A percentile compares a stretch with the other conserved stretches of the same genome.
phyloP scores from a whole-genome alignment of 2,329 filamentous ascomycete genomes.

The Beauveria australis region DNA sequence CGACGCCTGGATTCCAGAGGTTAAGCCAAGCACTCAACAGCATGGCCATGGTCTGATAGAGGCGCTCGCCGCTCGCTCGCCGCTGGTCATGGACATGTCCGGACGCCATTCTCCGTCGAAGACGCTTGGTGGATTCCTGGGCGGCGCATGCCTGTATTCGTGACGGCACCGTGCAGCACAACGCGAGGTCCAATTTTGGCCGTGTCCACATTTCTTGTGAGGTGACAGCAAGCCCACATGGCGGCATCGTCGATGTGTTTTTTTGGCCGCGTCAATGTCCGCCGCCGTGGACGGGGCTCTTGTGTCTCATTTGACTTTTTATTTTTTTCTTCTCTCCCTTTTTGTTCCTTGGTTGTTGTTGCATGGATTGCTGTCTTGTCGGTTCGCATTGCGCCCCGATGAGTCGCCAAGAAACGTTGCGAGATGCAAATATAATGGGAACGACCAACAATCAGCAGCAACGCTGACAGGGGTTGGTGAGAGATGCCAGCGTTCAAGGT shows the following conservation, averaged over 20 bases:
- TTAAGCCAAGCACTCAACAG: background rate
- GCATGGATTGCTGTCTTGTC: background rate
- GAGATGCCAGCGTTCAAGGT: no score
- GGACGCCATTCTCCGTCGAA: constrained; percentile 6
- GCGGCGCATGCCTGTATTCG: background rate
- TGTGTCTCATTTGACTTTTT: constrained; percentile 1
- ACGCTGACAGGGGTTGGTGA: background rate
- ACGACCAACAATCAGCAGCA: background rate
- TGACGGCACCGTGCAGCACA: background rate
- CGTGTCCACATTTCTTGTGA: constrained; percentile 1
- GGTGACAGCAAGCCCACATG: constrained; percentile 6
- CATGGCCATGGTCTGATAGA: background rate
- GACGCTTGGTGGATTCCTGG: background rate
- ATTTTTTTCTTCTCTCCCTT: background rate
- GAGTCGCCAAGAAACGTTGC: background rate
- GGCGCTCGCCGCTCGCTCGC: background rate
- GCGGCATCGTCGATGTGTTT: constrained; percentile 8
- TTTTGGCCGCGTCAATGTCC: background rate
- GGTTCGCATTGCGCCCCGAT: background rate
- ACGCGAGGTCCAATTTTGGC: constrained; percentile 3
- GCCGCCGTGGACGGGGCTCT: background rate
- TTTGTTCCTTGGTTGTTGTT: background rate
- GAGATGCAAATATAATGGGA: background rate
- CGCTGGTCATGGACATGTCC: background rate
- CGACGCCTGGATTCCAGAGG: no score